A percentile compares a stretch with the other conserved stretches of the same genome.
Conservation (phyloP, 2,329 filamentous ascomycete species). For the Diaporthe caulivora region DNA sequence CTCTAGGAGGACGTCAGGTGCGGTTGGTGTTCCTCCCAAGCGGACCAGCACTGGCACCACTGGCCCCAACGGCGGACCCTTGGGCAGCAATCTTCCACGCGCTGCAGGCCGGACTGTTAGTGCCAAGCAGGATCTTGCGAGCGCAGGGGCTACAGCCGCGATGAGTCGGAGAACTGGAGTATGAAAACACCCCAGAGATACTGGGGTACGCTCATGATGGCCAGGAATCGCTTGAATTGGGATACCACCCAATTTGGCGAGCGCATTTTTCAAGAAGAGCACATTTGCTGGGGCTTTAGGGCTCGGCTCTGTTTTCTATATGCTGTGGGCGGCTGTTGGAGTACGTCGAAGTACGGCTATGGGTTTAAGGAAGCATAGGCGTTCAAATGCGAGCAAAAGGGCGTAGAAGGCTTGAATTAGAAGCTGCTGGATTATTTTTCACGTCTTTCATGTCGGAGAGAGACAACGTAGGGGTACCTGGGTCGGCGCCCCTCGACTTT, state of each 20-base stretch:
- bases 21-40: constrained; percentile 52
- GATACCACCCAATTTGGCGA: background rate
- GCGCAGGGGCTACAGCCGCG: constrained; percentile 69
- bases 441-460: background rate
- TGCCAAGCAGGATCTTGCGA: constrained; percentile 69
- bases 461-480: background rate
- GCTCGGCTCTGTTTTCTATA: constrained; percentile 7
- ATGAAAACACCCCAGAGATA: background rate
- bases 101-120: constrained; percentile 69
- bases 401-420: background rate
- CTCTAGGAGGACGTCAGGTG: constrained; percentile 44
- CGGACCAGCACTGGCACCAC: constrained; percentile 66
- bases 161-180: constrained; percentile 53
- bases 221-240: background rate
- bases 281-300: background rate
- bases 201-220: background rate
- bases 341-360: constrained; percentile 6
- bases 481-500: background rate
- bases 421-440: constrained; percentile 1
- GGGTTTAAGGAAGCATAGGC: constrained; percentile 9
- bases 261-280: background rate
- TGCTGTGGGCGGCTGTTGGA: background rate
- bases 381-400: constrained; percentile 5
- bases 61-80: constrained; percentile 49
- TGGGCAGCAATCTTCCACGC: constrained; percentile 65